Conservation (phyloP, 2,329 filamentous ascomycete genomes). For the Paraphaeosphaeria sporulosa region DNA sequence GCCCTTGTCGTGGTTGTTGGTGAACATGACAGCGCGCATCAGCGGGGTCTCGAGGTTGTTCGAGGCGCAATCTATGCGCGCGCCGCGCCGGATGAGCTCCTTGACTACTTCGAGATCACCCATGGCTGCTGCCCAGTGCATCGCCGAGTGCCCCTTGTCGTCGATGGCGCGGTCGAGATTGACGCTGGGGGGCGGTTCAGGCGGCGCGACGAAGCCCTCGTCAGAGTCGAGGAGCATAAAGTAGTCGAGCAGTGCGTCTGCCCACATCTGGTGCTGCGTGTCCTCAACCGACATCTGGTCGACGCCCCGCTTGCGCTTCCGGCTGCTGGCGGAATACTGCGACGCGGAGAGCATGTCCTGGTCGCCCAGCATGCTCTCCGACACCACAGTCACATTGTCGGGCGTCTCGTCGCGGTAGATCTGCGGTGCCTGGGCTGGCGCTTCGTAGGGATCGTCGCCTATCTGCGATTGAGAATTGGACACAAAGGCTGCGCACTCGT, state of each 20-base stretch:
- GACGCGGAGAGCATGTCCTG: conserved; percentile 78
- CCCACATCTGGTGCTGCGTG: conserved; percentile 88
- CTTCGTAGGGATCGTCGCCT: conserved; percentile 70
- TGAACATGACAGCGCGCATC: conserved; percentile 94
- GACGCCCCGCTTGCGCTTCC: conserved; percentile 80
- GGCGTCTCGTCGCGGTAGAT: conserved; percentile 81
- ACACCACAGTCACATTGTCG: conserved; percentile 82
- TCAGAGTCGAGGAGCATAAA: conserved; percentile 88
- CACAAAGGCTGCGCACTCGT: conserved; percentile 28
- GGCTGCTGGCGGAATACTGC: conserved; percentile 63
- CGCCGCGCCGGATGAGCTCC: conserved; percentile 82
- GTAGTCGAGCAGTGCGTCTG: conserved; percentile 93
- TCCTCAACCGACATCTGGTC: conserved; percentile 72
- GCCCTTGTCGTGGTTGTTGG: conserved; percentile 94
- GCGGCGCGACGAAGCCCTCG: conserved; percentile 70
- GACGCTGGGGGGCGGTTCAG: conserved; percentile 84
- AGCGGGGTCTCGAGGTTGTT: conserved; percentile 80
- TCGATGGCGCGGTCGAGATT: conserved; percentile 93
- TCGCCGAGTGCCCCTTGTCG: conserved; percentile 86
- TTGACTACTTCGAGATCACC: conserved; percentile 91
- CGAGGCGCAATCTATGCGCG: conserved; percentile 73
- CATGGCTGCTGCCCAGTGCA: conserved; percentile 98
- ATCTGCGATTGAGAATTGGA: conserved; percentile 47
- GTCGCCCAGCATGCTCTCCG: conserved; percentile 84
- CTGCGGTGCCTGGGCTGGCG: conserved; percentile 64